phyloP scores from a whole-genome alignment of 805 yeast species.

The Tetrapisispora arboricola region DNA sequence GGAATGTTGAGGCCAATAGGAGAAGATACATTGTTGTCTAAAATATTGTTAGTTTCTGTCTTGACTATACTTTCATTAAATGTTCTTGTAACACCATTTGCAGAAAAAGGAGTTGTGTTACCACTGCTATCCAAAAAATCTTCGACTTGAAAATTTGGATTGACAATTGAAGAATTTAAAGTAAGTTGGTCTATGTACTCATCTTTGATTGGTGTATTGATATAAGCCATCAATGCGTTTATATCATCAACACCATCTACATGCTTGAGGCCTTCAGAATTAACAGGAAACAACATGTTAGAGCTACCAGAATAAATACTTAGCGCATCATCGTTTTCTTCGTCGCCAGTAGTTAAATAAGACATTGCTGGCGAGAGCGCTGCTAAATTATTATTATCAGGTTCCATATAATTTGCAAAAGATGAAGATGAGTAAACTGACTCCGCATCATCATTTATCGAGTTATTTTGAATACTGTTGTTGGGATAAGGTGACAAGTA shows the following conservation, averaged over 20 bases:
- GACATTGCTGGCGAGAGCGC: conserved; percentile 23
- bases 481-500: conserved; percentile 1
- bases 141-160: neutral
- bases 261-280: conserved; percentile 20
- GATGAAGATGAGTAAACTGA: conserved; percentile 2
- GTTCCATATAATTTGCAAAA: neutral
- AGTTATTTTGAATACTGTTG: neutral
- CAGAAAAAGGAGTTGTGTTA: conserved; percentile 1
- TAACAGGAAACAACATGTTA: conserved; percentile 16
- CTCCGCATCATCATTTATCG: neutral
- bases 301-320: conserved; percentile 22
- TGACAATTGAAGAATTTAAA: neutral
- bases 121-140: neutral
- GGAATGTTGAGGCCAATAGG: neutral
- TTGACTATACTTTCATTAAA: conserved; percentile 7
- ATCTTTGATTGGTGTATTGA: conserved; percentile 5
- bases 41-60: neutral
- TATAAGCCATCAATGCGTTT: conserved; percentile 10
- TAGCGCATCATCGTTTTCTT: conserved; percentile 22
- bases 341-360: conserved; percentile 16
- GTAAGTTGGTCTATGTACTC: neutral
- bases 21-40: neutral
- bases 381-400: neutral
- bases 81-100: conserved; percentile 16
- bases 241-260: conserved; percentile 17